These are phyloP conservation scores for Chaetothyriales sp. DNA, from an alignment of 2,329 filamentous ascomycete species.

Conservation along the genomic window DNA sequence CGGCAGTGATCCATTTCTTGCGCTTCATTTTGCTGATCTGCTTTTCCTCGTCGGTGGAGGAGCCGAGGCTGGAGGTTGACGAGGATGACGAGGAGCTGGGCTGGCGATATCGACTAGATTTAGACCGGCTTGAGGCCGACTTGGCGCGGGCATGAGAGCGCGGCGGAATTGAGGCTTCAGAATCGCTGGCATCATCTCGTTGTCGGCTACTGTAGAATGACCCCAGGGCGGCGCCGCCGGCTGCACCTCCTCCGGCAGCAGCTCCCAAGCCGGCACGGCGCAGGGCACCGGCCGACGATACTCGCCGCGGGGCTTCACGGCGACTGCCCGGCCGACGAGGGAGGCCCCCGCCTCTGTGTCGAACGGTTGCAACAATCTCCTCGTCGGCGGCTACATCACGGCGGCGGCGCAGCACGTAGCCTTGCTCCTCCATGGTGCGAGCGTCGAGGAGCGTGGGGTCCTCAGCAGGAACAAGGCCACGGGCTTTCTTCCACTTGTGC, in stretches of 20 bases:
- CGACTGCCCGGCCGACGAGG: constrained; percentile 9
- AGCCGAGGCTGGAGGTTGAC: constrained; percentile 40
- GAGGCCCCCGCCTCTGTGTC: constrained; percentile 15
- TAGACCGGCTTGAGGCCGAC: constrained; percentile 12
- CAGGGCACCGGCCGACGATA: constrained; percentile 12
- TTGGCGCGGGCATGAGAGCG: constrained; percentile 14
- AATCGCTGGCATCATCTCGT: constrained; percentile 12
- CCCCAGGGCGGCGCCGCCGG: constrained; percentile 10
- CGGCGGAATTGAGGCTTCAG: constrained; percentile 17
- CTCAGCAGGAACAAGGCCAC: constrained; percentile 6
- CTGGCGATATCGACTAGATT: neutral
- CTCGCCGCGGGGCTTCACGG: constrained; percentile 5
- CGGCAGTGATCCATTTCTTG: constrained; percentile 54
- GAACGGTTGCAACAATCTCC: constrained; percentile 18
- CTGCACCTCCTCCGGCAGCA: constrained; percentile 9
- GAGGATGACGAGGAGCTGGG: constrained; percentile 24
- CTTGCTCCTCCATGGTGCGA: constrained; percentile 17
- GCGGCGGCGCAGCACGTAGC: constrained; percentile 15
- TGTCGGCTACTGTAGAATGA: constrained; percentile 5
- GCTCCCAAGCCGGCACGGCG: constrained; percentile 5
- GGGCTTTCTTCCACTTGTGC: constrained; percentile 12
- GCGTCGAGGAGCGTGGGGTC: constrained; percentile 11
- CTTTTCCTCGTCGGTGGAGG: constrained; percentile 49
- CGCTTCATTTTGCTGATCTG: constrained; percentile 50
- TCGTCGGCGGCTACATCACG: constrained; percentile 17